phyloP scores from a whole-genome alignment of 2,329 filamentous ascomycete genomes.

The Akanthomyces uredinophilus region DNA sequence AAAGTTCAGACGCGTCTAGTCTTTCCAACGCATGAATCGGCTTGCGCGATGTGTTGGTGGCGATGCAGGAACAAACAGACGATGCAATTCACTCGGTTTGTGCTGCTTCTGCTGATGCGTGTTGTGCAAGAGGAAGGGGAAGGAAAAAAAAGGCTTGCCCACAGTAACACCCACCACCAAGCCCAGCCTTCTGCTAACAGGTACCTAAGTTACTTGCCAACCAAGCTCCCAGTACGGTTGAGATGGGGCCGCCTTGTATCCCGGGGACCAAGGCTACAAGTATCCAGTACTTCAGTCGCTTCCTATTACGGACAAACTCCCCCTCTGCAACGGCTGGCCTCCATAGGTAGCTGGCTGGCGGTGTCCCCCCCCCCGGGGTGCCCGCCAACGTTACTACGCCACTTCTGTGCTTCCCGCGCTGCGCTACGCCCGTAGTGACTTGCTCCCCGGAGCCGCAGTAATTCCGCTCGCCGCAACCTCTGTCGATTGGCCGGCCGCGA shows the following conservation, averaged over 20 bases:
- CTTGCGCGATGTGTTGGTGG: background rate
- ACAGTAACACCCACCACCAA: background rate
- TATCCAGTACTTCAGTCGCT: background rate
- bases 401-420: background rate
- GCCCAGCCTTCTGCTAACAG: background rate
- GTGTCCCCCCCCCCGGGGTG: background rate
- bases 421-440: background rate
- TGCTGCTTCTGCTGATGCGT: background rate
- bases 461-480: conserved; percentile 9
- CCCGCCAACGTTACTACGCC: conserved; percentile 8
- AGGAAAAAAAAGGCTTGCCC: background rate
- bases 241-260: background rate
- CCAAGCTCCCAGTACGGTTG: too few species aligned
- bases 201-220: too few species aligned
- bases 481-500: conserved; percentile 2
- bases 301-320: background rate
- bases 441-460: conserved; percentile 12
- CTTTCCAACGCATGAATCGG: background rate
- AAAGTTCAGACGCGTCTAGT: background rate
- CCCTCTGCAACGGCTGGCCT: background rate
- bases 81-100: background rate
- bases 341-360: background rate
- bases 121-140: background rate
- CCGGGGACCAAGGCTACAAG: background rate
- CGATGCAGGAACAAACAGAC: background rate